Base-by-base conservation (phyloP, 345 rosid species). In the Heritiera littoralis region DNA sequence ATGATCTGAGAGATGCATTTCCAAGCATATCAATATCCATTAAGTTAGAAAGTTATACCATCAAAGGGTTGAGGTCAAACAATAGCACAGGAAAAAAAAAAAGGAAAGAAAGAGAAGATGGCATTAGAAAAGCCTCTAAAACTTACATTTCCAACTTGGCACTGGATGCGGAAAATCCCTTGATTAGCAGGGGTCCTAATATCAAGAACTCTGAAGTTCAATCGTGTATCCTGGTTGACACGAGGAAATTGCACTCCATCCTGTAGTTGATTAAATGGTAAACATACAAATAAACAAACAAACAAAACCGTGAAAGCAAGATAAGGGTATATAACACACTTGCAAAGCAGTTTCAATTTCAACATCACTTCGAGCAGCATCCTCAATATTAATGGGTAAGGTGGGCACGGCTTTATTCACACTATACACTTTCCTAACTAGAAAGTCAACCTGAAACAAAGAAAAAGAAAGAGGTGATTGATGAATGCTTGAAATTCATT, bases 161-260 rank as follows among this genome's bases (percentile, higher is more conserved):
- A 68, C 76, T 90, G 93, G 82, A 94, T 86, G 51, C 83, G 89
- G 80, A 94, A 94, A 74, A 94, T 90, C 54, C 88, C 97, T 80
- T 92, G 97, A 85, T 92, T 92, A 64, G 98, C 93, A 6, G 92
- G 89, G 61, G 95, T 94, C 51, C 99, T 85, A 6, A 92, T 0
- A 83, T 96, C 97, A n/a, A 96, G 80, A 84, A 89, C 92, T 75
- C 95, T 87, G 68, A 83, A 68, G 72, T 92, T 92, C 82, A 96
- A 81, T 30, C 99, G 92, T 6, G 94, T 94, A 64, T 93, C 97
- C 85, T 91, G 98, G 82, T 90, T 89, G 35, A 92, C 97, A 66
- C 97, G 92, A 70, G 83, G 94, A 71, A 89, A 86, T 58, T 86
- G 85, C 48, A 83, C 87, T 66, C 91, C 91, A 40, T 80, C 88